Percentiles rank a stretch among this genome's conserved stretches.
These are phyloP conservation scores for Solanum verrucosum DNA, from an alignment of 257 asterid species.

Conservation along the genomic window DNA sequence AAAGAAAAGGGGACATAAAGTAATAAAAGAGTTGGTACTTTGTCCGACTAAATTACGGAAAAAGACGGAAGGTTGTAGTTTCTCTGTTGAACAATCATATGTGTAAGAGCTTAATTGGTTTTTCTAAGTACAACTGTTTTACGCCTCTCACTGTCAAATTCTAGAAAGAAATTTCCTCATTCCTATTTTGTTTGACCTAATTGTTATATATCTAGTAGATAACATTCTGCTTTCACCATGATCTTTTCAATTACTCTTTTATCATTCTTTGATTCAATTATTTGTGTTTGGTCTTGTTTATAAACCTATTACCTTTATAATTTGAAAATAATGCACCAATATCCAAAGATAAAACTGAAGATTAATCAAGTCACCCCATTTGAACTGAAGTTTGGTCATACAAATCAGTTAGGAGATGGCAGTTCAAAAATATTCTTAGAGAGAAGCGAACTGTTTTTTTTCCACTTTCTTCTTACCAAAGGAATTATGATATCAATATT, in stretches of 20 bases:
- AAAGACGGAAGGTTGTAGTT: background rate
- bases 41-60: background rate
- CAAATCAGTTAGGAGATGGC: background rate
- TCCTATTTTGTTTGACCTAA: background rate
- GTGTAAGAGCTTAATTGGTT: background rate
- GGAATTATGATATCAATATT: background rate
- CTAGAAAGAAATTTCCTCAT: background rate
- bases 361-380: background rate
- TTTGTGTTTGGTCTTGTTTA: background rate
- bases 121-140: background rate
- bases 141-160: background rate
- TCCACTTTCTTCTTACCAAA: background rate
- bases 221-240: background rate
- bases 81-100: background rate
- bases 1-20: background rate
- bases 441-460: background rate
- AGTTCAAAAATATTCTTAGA: background rate
- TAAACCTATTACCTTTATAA: background rate
- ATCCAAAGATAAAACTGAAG: background rate
- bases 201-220: background rate
- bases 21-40: background rate
- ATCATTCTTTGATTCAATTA: background rate
- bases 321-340: background rate
- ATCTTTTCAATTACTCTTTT: background rate
- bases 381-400: background rate